Evolutionary conservation across 192 early-diverging fungal species (phyloP), one percentile per base, ranked within the genome.

Genomic region (Jimgerdemannia flammicorona): DNA sequence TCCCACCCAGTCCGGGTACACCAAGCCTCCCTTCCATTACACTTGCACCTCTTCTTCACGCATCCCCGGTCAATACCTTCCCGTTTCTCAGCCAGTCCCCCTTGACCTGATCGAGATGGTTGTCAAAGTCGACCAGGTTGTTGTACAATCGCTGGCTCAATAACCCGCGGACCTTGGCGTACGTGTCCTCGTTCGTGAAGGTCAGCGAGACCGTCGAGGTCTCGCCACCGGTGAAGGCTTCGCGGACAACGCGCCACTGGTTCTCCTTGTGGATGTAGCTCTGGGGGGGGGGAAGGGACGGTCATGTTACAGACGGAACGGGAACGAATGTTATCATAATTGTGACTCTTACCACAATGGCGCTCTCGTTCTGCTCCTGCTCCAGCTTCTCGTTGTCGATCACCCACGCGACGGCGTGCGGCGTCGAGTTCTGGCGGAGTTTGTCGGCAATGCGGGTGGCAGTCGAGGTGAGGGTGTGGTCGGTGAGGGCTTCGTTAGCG

Each of bases 121-220:
- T 88, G 59, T 91, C 90, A 74, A 93, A 91, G 74, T 93, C 92
- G 43, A 83, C 78, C 43, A 93, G 4, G 43, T 84, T 73, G 44
- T 75, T 80, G 75, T 85, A 85, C 39, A 82, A 66, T 43, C 79
- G 77, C 1, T 79, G 70, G 19, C 68, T 75, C n/a, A 90, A 74
- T 3, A 83, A n/a, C 11, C 73, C 81, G 18, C 70, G 64, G 40
- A 83, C 77, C 70, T 85, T 83, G 69, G 74, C 70, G 18, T 81
- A 77, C 2, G 63, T 66, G 44, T 83, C 76, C 29, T 84, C 83
- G 43, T 82, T 63, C 19, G 69, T 73, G 42, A 87, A 86, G 6
- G 7, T 43, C 11, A 66, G 75, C 74, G 41, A 64, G 43, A 3
- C 44, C 41, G 40, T 19, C 67, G 68, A 64, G 20, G 44, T 39